These are phyloP conservation scores for Clavaria fumosa DNA, from an alignment of 768 basidiomycete species.

Conservation along the genomic window DNA sequence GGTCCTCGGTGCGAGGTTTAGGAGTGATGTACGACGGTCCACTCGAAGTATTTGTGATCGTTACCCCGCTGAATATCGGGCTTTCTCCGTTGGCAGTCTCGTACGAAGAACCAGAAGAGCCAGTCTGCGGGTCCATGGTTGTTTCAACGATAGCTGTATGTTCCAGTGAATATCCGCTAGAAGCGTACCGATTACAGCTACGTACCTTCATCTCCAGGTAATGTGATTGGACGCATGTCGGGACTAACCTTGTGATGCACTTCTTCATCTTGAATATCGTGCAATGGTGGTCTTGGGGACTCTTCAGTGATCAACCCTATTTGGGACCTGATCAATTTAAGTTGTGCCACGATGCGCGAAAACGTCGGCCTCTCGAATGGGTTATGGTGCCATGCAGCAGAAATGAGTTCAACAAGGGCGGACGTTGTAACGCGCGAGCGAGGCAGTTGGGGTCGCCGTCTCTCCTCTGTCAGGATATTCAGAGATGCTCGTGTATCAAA, in stretches of 20 bases:
- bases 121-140: too few relatives aligned
- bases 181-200: slow-evolving; percentile 2
- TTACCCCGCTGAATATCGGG: slow-evolving; percentile 7
- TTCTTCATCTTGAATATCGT: slow-evolving; percentile 12
- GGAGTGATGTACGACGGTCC: background rate
- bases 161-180: too few relatives aligned
- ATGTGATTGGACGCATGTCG: slow-evolving; percentile 21
- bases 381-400: slow-evolving; percentile 39
- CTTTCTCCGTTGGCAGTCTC: slow-evolving; percentile 14
- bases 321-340: slow-evolving; percentile 31
- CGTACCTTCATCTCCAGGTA: slow-evolving; percentile 8
- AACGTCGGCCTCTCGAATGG: slow-evolving; percentile 41
- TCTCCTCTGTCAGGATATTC: slow-evolving; percentile 23
- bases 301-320: slow-evolving; percentile 21
- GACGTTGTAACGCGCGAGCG: slow-evolving; percentile 19
- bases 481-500: background rate
- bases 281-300: slow-evolving; percentile 17
- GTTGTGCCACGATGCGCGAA: slow-evolving; percentile 26
- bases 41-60: slow-evolving; percentile 4
- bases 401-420: slow-evolving; percentile 29
- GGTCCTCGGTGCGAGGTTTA: background rate
- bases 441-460: slow-evolving; percentile 37
- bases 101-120: slow-evolving; percentile 11
- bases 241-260: slow-evolving; percentile 7
- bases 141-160: too few relatives aligned